Percentiles rank a stretch among this genome's conserved stretches.
Conservation (phyloP, 2,329 filamentous ascomycete species). For the Alternaria triticimaculans region DNA sequence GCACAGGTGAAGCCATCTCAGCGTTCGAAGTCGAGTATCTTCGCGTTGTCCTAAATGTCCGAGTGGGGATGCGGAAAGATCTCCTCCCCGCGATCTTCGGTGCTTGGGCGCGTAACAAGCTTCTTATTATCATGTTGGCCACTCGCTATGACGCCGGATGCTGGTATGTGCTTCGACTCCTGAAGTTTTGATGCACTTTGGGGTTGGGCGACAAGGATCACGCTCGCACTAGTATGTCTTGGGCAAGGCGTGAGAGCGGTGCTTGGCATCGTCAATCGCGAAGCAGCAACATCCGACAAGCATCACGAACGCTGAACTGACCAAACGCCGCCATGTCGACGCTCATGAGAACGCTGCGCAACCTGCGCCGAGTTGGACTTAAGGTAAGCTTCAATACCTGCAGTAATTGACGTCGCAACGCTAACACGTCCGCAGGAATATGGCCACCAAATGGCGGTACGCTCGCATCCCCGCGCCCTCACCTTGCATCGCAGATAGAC, state of each 20-base stretch:
- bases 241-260: slow-evolving; percentile 1
- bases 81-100: slow-evolving; percentile 26
- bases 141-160: background rate
- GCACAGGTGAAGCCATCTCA: slow-evolving; percentile 33
- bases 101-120: slow-evolving; percentile 31
- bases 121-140: slow-evolving; percentile 44
- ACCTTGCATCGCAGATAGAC: slow-evolving; percentile 26
- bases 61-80: slow-evolving; percentile 22
- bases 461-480: slow-evolving; percentile 46
- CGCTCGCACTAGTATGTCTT: slow-evolving; percentile 5
- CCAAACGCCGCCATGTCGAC: slow-evolving; percentile 79
- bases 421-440: slow-evolving; percentile 70
- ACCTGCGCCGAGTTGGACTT: slow-evolving; percentile 84
- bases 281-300: slow-evolving; percentile 21
- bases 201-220: slow-evolving; percentile 15
- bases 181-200: slow-evolving; percentile 37
- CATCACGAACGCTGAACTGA: slow-evolving; percentile 17
- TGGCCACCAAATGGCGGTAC: slow-evolving; percentile 90
- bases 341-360: slow-evolving; percentile 81
- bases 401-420: slow-evolving; percentile 11
- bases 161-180: slow-evolving; percentile 14
- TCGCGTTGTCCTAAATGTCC: slow-evolving; percentile 27
- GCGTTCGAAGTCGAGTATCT: slow-evolving; percentile 45
- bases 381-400: slow-evolving; percentile 65
- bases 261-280: slow-evolving; percentile 37